Conservation (phyloP, 352 stramenopile species). For the Pythium biforme region DNA sequence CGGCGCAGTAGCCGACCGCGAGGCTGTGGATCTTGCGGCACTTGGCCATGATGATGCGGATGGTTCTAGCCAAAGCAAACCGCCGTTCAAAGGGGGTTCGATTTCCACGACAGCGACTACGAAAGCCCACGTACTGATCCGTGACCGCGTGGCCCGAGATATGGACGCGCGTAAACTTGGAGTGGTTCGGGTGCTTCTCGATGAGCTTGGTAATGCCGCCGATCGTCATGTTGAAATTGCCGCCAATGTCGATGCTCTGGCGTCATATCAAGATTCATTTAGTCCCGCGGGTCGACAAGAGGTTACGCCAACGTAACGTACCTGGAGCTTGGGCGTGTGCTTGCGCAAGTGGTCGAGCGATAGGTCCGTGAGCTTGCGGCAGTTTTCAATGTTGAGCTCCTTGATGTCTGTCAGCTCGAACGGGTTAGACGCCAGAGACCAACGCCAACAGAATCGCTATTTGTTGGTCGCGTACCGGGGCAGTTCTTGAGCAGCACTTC, state of each 20-base stretch:
- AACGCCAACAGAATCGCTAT: too few relatives aligned
- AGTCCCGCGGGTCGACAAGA: background rate
- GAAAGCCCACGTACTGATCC: conserved; percentile 81
- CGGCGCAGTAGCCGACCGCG: conserved; percentile 81
- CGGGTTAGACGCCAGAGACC: too few relatives aligned
- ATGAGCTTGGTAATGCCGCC: conserved; percentile 84
- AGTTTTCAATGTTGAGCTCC: conserved; percentile 89
- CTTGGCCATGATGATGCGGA: conserved; percentile 86
- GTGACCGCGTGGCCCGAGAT: conserved; percentile 81
- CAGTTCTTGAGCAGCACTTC: conserved; percentile 80
- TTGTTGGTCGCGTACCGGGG: conserved; percentile 52
- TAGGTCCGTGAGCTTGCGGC: conserved; percentile 82
- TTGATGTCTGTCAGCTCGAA: too few relatives aligned
- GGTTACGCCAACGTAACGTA: conserved; percentile 12
- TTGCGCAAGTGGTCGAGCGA: conserved; percentile 80
- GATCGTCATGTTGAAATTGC: conserved; percentile 91
- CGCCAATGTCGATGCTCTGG: conserved; percentile 82
- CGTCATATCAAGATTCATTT: background rate
- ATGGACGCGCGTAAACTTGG: conserved; percentile 85
- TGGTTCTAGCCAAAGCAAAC: conserved; percentile 49
- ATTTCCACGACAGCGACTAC: too few relatives aligned
- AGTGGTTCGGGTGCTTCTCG: conserved; percentile 88
- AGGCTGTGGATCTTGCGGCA: conserved; percentile 88
- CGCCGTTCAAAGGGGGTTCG: too few relatives aligned
- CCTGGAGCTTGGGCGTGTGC: conserved; percentile 77